Evolutionary conservation across 768 basidiomycete genomes (phyloP), one percentile per base, ranked within the genome.

Genomic region (Tubosaeta sp.): DNA sequence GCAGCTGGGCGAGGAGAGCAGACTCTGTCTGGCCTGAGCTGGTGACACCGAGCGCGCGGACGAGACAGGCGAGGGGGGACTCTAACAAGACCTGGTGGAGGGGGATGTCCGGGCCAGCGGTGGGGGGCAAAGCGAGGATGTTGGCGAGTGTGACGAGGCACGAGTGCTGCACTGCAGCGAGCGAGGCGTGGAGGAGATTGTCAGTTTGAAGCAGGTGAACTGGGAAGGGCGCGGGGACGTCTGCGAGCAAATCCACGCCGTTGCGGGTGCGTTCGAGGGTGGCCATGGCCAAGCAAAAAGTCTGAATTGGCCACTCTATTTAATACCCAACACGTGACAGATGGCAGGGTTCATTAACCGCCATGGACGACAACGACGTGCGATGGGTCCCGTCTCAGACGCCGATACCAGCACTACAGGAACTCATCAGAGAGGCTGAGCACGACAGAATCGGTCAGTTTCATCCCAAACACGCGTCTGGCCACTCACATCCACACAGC

Each of bases 91-190:
- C 35, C 41, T 62, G 53, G n/a, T 48, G 5, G 19, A 64, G 38
- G 7, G 61, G 49, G 6, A 63, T 49, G 33, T 3, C 13, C 5
- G 33, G 3, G 13, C 22, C 16, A 8, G 29, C 14, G 4, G 45
- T 5, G 45, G 45, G 45, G 11, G 13, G 19, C 12, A 71, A 73
- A 31, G 82, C 81, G 19, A 90, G 78, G 19, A 91, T 74, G 65
- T 81, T 84, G 59, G 83, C 81, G 43, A 92, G 72, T 2, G 86
- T 86, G 74, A 83, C 83, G 25, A 91, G 61, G 64, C 86, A 90
- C 16, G 86, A 87, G 53, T 76, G 78, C 59, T 89, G 84, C 31
- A 91, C 86, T 50, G 79, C 76, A 13, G 77, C 72, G 57, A 92
- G 84, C n/a, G 88, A 90, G 9, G 85, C 81, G 59, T 85, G 72